Evolutionary conservation across 768 basidiomycete species (phyloP).

Genomic region (Russula emetica): DNA sequence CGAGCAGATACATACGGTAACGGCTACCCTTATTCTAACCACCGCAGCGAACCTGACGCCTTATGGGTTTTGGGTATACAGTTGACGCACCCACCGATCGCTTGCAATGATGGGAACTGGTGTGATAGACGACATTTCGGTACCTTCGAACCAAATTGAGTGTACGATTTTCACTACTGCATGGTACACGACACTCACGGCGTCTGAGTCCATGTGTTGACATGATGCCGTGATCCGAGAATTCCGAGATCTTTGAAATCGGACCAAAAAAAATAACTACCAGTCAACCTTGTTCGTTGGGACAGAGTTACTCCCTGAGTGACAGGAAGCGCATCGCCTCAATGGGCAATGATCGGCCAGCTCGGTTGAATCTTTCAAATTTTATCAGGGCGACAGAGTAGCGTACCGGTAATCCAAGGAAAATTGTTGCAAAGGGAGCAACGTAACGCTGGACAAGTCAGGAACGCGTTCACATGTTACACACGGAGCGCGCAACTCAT

Average conservation of each 20-base stretch:
- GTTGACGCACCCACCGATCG: background rate
- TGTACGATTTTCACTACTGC: background rate
- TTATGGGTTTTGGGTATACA: background rate
- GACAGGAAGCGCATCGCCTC: background rate
- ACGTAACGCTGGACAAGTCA: conserved; percentile 1
- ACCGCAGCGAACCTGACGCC: background rate
- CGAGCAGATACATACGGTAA: background rate
- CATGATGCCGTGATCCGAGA: conserved; percentile 3
- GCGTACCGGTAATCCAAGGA: too few relatives aligned
- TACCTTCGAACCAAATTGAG: background rate
- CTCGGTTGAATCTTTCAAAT: background rate
- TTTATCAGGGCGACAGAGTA: background rate
- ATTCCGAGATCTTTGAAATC: conserved; percentile 1
- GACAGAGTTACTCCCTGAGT: background rate
- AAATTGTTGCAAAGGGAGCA: background rate
- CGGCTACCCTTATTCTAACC: background rate
- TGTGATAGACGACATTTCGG: background rate
- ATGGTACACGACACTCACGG: background rate
- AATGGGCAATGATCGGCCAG: background rate
- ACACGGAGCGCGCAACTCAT: conserved; percentile 15
- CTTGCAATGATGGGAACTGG: background rate
- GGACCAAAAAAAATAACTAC: background rate
- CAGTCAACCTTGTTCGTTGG: background rate
- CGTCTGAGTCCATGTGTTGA: background rate
- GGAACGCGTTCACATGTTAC: conserved; percentile 15